phyloP scores from a whole-genome alignment of 2,329 filamentous ascomycete genomes.

The Arthroderma sp. region DNA sequence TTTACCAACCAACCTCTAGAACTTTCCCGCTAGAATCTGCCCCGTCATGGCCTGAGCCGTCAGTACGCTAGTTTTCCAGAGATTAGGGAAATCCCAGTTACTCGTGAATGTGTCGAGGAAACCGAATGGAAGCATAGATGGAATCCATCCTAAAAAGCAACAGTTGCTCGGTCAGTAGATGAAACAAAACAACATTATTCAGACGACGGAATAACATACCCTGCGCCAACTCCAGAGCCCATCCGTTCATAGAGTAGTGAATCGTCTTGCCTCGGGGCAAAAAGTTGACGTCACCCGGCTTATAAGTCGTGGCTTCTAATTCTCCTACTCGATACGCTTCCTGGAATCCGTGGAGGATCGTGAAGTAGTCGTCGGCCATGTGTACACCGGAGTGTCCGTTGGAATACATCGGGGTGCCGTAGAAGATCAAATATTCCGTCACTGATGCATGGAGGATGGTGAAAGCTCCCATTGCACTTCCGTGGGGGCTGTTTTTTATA shows the following conservation, averaged over 20 bases:
- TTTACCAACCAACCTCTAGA: constrained; percentile 33
- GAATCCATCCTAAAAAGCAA: constrained; percentile 55
- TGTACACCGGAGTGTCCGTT: constrained; percentile 81
- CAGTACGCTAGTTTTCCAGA: constrained; percentile 64
- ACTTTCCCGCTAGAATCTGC: constrained; percentile 59
- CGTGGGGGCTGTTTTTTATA: constrained; percentile 3
- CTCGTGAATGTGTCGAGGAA: constrained; percentile 68
- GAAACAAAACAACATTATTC: constrained; percentile 6
- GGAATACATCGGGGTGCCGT: constrained; percentile 65
- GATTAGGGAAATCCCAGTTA: constrained; percentile 71
- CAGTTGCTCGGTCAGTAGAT: constrained; percentile 6
- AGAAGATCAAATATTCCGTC: constrained; percentile 84
- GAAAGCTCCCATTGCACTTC: constrained; percentile 48
- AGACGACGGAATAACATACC: constrained; percentile 1
- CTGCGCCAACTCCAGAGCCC: constrained; percentile 68
- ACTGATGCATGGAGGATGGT: constrained; percentile 71
- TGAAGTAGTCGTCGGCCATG: constrained; percentile 89
- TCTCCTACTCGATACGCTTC: constrained; percentile 57
- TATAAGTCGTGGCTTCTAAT: constrained; percentile 58
- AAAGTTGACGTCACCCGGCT: constrained; percentile 57
- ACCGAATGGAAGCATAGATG: constrained; percentile 82
- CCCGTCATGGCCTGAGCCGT: constrained; percentile 64
- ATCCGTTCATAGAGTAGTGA: constrained; percentile 76
- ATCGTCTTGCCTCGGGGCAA: constrained; percentile 57
- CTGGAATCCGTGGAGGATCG: constrained; percentile 71